Conservation (phyloP, 2,329 filamentous ascomycete genomes). For the Lachnellula suecica region DNA sequence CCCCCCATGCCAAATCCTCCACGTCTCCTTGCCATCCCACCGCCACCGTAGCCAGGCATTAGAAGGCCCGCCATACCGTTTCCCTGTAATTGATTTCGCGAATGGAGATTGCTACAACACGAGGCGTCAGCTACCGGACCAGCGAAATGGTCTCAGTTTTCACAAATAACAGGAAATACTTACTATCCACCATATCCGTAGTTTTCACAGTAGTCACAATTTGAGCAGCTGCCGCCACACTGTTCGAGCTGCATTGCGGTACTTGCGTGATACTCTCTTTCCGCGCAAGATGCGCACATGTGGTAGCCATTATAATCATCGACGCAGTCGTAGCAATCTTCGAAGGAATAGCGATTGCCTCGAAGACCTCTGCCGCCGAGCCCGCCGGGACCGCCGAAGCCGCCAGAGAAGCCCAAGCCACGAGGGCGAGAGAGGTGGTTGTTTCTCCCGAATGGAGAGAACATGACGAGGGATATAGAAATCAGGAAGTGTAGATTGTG, state of each 20-base stretch:
- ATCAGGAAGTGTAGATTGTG: neutral
- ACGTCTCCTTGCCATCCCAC: neutral
- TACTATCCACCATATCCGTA: neutral
- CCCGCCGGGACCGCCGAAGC: neutral
- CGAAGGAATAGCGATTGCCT: neutral
- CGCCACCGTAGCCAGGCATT: neutral
- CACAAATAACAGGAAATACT: neutral
- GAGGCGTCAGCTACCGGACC: neutral
- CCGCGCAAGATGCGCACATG: constrained; percentile 2
- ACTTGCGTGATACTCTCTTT: neutral
- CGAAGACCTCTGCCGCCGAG: neutral
- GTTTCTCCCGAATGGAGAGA: neutral
- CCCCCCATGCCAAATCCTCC: neutral
- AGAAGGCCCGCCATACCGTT: neutral
- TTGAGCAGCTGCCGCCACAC: neutral
- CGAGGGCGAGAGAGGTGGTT: neutral
- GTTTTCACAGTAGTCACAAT: constrained; percentile 7
- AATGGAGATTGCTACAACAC: neutral
- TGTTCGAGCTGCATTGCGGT: neutral
- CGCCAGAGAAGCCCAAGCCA: neutral
- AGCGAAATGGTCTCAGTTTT: neutral
- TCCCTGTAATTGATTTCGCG: neutral
- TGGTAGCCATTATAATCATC: neutral
- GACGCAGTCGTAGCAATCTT: constrained; percentile 8
- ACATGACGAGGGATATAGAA: neutral